Evolutionary conservation across 345 rosid species (phyloP).

Genomic region (Pseudoturritis turrita): DNA sequence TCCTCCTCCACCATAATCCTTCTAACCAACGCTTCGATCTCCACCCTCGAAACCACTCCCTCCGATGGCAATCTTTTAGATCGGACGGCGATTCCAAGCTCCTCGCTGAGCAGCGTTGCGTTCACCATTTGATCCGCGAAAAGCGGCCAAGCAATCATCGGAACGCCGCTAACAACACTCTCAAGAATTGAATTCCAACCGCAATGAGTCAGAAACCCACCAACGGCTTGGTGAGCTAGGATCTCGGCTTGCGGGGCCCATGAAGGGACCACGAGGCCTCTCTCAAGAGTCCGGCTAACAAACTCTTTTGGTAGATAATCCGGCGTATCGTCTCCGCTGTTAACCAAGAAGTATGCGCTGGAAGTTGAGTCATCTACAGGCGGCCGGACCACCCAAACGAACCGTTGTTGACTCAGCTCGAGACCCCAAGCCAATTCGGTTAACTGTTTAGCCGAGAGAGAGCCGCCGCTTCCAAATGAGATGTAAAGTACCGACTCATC

Average conservation of each 20-base stretch:
- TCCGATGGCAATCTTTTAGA: neutral
- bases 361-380: neutral
- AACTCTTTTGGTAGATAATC: conserved; percentile 6
- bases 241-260: conserved; percentile 70
- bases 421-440: conserved; percentile 21
- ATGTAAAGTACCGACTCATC: conserved; percentile 46
- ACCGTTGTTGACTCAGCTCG: conserved; percentile 16
- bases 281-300: neutral
- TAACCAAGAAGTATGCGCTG: neutral
- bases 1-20: conserved; percentile 37
- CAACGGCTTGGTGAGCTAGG: conserved; percentile 43
- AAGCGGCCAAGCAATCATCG: conserved; percentile 52
- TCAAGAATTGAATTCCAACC: conserved; percentile 78
- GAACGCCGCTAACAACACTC: conserved; percentile 30
- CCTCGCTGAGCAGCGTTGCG: conserved; percentile 30
- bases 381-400: conserved; percentile 15
- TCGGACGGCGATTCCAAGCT: conserved; percentile 38
- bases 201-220: conserved; percentile 57
- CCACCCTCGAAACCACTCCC: conserved; percentile 4
- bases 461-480: conserved; percentile 66
- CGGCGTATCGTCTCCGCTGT: neutral
- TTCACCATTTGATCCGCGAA: conserved; percentile 1
- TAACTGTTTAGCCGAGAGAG: conserved; percentile 1
- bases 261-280: conserved; percentile 9
- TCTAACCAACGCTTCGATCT: conserved; percentile 39